These are phyloP conservation scores for Coemansia sp. DNA, from an alignment of 192 early-diverging fungal genomes.

Conservation along the genomic window DNA sequence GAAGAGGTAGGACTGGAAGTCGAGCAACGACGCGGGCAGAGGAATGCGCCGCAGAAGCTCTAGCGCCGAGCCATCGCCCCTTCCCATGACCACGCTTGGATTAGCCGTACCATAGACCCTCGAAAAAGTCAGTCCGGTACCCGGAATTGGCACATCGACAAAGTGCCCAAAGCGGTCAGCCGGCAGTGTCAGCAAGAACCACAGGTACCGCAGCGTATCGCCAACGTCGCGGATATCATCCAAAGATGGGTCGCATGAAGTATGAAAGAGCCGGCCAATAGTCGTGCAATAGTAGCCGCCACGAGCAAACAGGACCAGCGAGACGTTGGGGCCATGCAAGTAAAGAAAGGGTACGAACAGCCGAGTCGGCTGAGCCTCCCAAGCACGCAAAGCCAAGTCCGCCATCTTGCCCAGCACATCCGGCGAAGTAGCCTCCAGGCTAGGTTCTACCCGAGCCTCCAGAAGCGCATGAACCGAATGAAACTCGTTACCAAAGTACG, in stretches of 20 bases:
- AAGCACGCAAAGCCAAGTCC: not conserved
- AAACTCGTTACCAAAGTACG: not conserved
- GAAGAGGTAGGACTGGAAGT: conserved; percentile 4
- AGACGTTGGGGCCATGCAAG: not conserved
- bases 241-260: not conserved
- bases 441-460: not conserved
- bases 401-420: conserved; percentile 4
- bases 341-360: conserved; percentile 2
- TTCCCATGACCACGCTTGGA: not conserved
- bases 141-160: not conserved
- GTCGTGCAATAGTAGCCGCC: not conserved
- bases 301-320: conserved; percentile 4
- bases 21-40: not conserved
- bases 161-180: not conserved
- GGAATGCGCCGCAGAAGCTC: not conserved
- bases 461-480: not conserved
- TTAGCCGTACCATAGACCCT: not conserved
- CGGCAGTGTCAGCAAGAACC: not conserved
- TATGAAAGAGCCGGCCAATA: not conserved
- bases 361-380: conserved; percentile 10
- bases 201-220: not conserved
- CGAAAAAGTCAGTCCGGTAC: not conserved
- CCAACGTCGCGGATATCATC: not conserved
- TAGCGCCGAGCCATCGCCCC: not conserved
- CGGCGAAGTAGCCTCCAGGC: not conserved